These are phyloP conservation scores for Byssochlamys sp. DNA, from an alignment of 2,329 filamentous ascomycete species.

Conservation along the genomic window DNA sequence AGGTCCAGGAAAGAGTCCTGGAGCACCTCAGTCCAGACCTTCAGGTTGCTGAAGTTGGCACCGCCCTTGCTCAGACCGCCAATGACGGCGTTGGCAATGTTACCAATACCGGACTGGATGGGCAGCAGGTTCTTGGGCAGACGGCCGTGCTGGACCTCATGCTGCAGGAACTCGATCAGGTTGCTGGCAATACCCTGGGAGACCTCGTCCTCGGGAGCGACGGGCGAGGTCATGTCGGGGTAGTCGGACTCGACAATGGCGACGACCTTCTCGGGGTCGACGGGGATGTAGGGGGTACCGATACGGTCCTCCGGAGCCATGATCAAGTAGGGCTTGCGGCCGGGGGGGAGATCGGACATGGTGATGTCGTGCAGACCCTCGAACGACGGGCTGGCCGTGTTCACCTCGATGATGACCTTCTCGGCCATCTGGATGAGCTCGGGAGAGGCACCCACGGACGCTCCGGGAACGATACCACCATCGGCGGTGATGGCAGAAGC, in stretches of 20 bases:
- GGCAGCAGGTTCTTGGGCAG: slow-evolving; percentile 69
- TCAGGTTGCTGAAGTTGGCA: slow-evolving; percentile 76
- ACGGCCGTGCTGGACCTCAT: slow-evolving; percentile 70
- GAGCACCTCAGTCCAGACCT: slow-evolving; percentile 87
- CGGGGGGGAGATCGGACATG: slow-evolving; percentile 72
- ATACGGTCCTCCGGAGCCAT: slow-evolving; percentile 80
- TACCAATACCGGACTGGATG: slow-evolving; percentile 79
- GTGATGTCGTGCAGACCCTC: slow-evolving; percentile 86
- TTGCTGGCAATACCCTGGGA: slow-evolving; percentile 66
- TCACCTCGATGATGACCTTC: slow-evolving; percentile 87
- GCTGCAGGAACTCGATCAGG: slow-evolving; percentile 75
- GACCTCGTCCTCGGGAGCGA: slow-evolving; percentile 63
- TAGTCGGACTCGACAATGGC: slow-evolving; percentile 79
- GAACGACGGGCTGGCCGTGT: slow-evolving; percentile 74
- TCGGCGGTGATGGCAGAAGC: slow-evolving; percentile 80
- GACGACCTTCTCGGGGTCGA: slow-evolving; percentile 76
- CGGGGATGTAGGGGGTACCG: slow-evolving; percentile 68
- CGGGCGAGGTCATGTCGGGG: slow-evolving; percentile 65
- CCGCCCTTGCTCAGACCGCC: slow-evolving; percentile 64
- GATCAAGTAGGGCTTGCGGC: slow-evolving; percentile 74
- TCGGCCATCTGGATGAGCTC: slow-evolving; percentile 85
- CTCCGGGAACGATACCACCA: slow-evolving; percentile 78
- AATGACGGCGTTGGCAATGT: slow-evolving; percentile 86
- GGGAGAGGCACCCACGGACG: slow-evolving; percentile 73
- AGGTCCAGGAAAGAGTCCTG: slow-evolving; percentile 90